Base-by-base conservation (phyloP, 371 early-diverging fungal genomes). In the Saksenaea vasiformis region DNA sequence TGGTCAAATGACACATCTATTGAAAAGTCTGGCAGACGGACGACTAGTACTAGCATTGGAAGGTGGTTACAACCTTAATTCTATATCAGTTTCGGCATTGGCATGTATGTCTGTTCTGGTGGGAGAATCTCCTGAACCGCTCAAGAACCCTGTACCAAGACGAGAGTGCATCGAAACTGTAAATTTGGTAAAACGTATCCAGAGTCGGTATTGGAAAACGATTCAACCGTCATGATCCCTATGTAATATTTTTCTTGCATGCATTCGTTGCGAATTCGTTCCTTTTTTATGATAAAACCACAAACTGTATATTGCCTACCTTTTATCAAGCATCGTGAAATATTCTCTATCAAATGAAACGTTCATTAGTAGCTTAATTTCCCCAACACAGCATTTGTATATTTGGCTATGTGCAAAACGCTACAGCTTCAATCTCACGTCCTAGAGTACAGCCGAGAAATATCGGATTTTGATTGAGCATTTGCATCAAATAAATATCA, bases 1-100 rank as follows among this genome's bases (percentile, higher is more conserved):
- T 71, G 93, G 91, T 4, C 87, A 90, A 41, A 93, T 97, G 94
- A 93, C 95, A 3, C 81, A 90, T 31, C 76, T 91, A 85, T 74
- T 97, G 15, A 88, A 84, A 56, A 57, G 70, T 0, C 70, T 96
- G 1, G 90, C 92, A 0, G 73, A 80, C 14, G 94, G 95, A 9
- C 87, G 85, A 59, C 47, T 96, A 8, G 91, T 91, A 7, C 64
- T 96, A 35, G 85, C 90, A 2, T 70, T 95, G 9, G 95, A 95
- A 67, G 87, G 97, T 28, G 97, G 96, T 0, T 95, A 96, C 62
- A 88, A 93, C 61, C 64, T 93, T 27, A 82, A 89, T 10, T 87
- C 91, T 0, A 86, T 91, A 51, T 79, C 93, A 0, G 72, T 86
- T 13, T 94, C 93, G 8, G 90, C 92, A 1, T 64, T 88, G 22